A percentile compares a stretch with the other conserved stretches of the same genome.
Conservation (phyloP, 345 rosid species). For the Euphorbia tirucalli region DNA sequence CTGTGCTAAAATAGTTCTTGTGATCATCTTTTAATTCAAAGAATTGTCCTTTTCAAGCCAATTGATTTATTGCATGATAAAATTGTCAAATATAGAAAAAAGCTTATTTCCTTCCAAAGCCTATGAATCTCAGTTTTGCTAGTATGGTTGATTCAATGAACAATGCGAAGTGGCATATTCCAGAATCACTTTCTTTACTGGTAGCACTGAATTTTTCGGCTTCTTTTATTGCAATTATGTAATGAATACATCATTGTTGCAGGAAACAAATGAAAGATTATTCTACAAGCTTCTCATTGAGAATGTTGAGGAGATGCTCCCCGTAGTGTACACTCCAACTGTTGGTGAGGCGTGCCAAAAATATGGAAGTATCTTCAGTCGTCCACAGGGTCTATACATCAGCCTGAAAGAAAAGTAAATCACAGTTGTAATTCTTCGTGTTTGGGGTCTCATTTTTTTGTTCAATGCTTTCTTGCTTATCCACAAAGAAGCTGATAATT, state of each 20-base stretch:
- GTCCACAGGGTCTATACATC: constrained; percentile 96
- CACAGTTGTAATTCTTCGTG: background rate
- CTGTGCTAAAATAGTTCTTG: background rate
- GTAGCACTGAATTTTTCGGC: background rate
- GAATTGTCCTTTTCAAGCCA: background rate
- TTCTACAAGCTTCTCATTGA: constrained; percentile 92
- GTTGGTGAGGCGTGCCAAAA: constrained; percentile 99
- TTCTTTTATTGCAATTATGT: background rate
- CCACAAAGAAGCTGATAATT: constrained; percentile 11
- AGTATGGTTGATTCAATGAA: background rate
- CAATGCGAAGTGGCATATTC: background rate
- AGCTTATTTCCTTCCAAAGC: background rate
- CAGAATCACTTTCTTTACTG: background rate
- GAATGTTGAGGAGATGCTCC: constrained; percentile 90
- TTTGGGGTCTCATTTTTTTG: no score
- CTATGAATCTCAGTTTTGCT: no score
- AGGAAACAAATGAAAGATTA: constrained; percentile 83
- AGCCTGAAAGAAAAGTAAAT: constrained; percentile 89
- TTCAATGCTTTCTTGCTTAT: constrained; percentile 7
- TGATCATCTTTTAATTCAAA: background rate
- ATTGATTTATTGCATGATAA: background rate
- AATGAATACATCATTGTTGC: constrained; percentile 15
- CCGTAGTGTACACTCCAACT: constrained; percentile 93
- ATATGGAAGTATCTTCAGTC: constrained; percentile 92
- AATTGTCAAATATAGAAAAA: background rate